Base-by-base conservation (phyloP, 306 rosid species). In the Senna siamea region DNA sequence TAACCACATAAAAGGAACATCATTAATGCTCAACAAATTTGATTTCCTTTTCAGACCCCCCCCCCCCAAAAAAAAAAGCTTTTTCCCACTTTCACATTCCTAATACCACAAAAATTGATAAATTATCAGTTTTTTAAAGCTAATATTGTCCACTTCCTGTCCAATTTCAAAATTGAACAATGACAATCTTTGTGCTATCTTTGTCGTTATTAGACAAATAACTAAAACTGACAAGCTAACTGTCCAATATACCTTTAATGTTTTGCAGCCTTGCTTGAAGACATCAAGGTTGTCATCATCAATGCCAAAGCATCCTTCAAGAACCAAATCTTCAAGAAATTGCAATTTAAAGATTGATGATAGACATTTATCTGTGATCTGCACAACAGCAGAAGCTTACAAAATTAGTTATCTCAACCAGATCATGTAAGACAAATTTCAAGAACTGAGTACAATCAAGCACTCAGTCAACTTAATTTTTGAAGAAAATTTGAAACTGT, bases 261-360 rank as follows among this genome's bases (percentile, higher is more conserved):
- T 83, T 80, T 76, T 87, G 89, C 97, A 88, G 50, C 89, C 89
- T 82, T 79, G 78, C 63, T 87, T 84, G 85, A 88, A 74, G 80
- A 72, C 80, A 8, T 77, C 83, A 48, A 90, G 87, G 85, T 85
- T 75, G 77, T 85, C 87, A 13, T 90, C 93, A 19, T 89, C 93
- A 56, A 95, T 83, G 54, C 96, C 93, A 78, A 80, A 87, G 86
- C 99, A 95, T 69, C 99, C 99, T 83, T 90, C 96, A 13, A 95
- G 84, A 47, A 83, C 85, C 89, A 95, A 85, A 86, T 95, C 96
- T 76, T 95, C 98, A 61, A 95, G 90, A 85, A 84, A 53, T 58
- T 85, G 84, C 81, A 95, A 81, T 75, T 86, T 82, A 76, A 87
- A 83, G 69, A 95, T 84, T 41, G 97, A 88, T 4, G 93, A 84